Base-by-base conservation (phyloP, 2,329 filamentous ascomycete species). In the Geosmithia morbida region DNA sequence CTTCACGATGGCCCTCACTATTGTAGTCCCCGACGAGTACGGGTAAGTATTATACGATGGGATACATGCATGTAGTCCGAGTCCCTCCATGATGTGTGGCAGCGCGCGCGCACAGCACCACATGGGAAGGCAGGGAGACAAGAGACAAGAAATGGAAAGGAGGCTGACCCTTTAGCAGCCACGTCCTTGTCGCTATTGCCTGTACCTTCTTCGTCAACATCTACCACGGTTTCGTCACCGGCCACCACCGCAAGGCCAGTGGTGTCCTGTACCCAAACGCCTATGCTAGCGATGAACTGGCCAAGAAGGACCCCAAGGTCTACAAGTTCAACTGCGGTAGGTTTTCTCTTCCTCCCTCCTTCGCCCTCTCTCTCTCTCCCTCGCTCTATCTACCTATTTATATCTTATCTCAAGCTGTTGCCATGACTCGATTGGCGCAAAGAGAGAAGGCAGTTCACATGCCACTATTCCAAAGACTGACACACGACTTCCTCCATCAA, bases 281-380 rank as follows among this genome's bases (percentile, higher is more conserved):
- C 42, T 83, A 82, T 55, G 79, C 74, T 44, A 66, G 62, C 33
- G 60, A 68, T 39, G 75, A 79, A 54, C 64, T 70, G 43, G 74
- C 74, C 18, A 67, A 66, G 29, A 74, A 76, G 62, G 67, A 79
- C 56, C 65, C 67, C 44, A 69, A 69, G 45, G 77, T 71, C 42
- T 73, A 63, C 59, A 57, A 60, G 47, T 83, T 83, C 67, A 84
- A 84, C 68, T 82, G 78, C 65, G 74, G 70, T 71, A 59, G 22
- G 65, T 58, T n/a, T 14, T n/a, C n/a, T n/a, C n/a, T n/a, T n/a
- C n/a, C n/a, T n/a, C n/a, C n/a, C n/a, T n/a, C 30, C 8, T 41
- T n/a, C 3, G 40, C 19, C n/a, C 13, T 18, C 3, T 20, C 40
- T 41, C 40, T 13, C 2, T 41, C 4, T 26, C 22, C 4, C 22